Evolutionary conservation across 108 stramenopile genomes (phyloP), one percentile per base, ranked within the genome.

Genomic region (Cyclotella baltica): DNA sequence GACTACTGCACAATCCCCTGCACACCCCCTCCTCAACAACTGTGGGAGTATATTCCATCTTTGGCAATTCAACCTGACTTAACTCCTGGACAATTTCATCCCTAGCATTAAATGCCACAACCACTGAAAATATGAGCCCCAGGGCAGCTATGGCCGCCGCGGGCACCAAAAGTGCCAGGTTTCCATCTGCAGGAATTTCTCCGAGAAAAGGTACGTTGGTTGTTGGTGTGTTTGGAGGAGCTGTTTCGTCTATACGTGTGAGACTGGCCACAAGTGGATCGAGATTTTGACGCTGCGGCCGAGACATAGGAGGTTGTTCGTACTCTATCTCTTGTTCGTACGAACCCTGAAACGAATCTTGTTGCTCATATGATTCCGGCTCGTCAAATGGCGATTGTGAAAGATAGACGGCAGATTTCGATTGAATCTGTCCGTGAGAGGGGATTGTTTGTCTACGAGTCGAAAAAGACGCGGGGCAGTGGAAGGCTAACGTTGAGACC

Each of bases 211-310:
- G 91, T 25, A 87, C 56, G 20, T 83, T 80, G n/a, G 67, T 55
- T 22, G 76, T 88, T 4, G 76, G 75, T 16, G 55, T 71, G 64
- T 83, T 75, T 8, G 40, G 23, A 15, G 76, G 56, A 50, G 57
- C 38, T 19, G 76, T 48, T 33, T 80, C 83, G 43, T 90, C 87
- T 51, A 80, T 81, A 47, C 89, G 85, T 27, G 90, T 91, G n/a
- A 92, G 38, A 61, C 72, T 81, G 8, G 83, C 87, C 70, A 92
- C 76, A 34, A 92, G 85, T n/a, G 90, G 90, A 84, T 92, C 91
- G 55, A 92, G 31, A 27, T 69, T 76, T 56, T 73, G 70, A 20
- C 35, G 76, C 25, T 48, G 33, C 36, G n/a, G 52, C 52, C 61
- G 38, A 15, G 62, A n/a, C n/a, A n/a, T 20, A 72, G 66, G 67